Evolutionary conservation across 1,284 basidiomycete species (phyloP), one percentile per base, ranked within the genome.

Genomic region (Volvariella volvacea): DNA sequence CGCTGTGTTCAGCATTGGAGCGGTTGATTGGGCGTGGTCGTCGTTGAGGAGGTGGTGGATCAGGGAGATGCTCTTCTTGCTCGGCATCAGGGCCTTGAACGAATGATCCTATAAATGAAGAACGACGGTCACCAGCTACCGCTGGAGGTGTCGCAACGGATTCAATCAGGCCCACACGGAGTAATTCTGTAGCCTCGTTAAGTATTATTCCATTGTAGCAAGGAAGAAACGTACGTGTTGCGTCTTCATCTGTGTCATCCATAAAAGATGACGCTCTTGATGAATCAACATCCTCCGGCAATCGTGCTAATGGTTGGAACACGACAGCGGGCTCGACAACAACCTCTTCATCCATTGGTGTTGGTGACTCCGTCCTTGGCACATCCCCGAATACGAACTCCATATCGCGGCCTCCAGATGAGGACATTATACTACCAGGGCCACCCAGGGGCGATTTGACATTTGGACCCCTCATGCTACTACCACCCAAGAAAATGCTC

Each of bases 251-350:
- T 15, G 48, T 61, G 36, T 59, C 53, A 51, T 70, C 68, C 36
- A 76, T 51, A 9, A 71, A 64, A 4, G 78, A 80, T 0, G 75
- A 76, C 7, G 72, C 68, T 31, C 73, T 61, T 7, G 75, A 78
- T 17, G 77, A 80, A 44, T 73, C 69, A 2, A 85, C 69, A 52
- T 88, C 84, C 55, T 85, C 83, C 0, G 83, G 80, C 10, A 86
- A 64, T 21, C 66, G 68, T 6, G 59, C 57, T 51, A 67, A 57
- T 9, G 68, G 59, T 22, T 65, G 58, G 51, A 73, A 69, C 4
- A 64, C 60, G 21, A 57, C n/a, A 16, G 8, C n/a, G n/a, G 34
- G 4, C 4, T 36, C 15, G 34, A 7, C 15, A n/a, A 16, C n/a
- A n/a, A n/a, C n/a, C n/a, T n/a, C n/a, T 15, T 36, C 34, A 16